Evolutionary conservation across 2,329 filamentous ascomycete genomes (phyloP), one percentile per base, ranked within the genome.

Genomic region (Aspergillus brunneoviolaceus): DNA sequence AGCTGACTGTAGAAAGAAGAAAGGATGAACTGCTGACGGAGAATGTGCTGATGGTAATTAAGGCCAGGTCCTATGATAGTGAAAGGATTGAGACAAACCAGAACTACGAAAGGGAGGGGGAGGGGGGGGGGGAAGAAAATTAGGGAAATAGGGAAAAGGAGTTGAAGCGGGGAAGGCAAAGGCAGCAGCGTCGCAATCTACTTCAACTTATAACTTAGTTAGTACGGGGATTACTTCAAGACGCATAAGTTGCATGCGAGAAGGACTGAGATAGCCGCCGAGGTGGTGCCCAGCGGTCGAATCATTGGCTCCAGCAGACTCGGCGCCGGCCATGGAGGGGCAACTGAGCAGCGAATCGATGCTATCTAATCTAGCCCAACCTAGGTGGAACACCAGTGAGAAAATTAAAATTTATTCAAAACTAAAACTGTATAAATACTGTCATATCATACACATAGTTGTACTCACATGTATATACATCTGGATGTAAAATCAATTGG

Each of bases 221-320:
- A 29, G 33, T 35, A 35, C 14, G 33, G 11, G 14, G 4, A 12
- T 35, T 35, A 35, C 12, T 12, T 12, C 33, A 35, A 11, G 14
- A 35, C 5, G 12, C 33, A 35, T 35, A 9, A 35, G 23, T 45
- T 45, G 39, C 39, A 45, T 16, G 39, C 14, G 16, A 45, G 14
- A 35, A 6, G 39, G 39, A 45, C 14, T 45, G 39, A 56, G 61
- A 55, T 63, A 66, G 50, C 59, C 64, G 64, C 64, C 63, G 64
- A 57, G 56, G 53, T 51, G 45, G 54, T 54, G 55, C 54, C 54
- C 53, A 29, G 55, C 52, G 45, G 51, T 62, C 55, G 60, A 51
- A 58, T 60, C 57, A 66, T 66, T 66, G 64, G 64, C 55, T 51
- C 52, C 51, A 45, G 35, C 42, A 19, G 45, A 61, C 42, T 25